Conservation (phyloP, 345 rosid species). For the Turnera subulata region DNA sequence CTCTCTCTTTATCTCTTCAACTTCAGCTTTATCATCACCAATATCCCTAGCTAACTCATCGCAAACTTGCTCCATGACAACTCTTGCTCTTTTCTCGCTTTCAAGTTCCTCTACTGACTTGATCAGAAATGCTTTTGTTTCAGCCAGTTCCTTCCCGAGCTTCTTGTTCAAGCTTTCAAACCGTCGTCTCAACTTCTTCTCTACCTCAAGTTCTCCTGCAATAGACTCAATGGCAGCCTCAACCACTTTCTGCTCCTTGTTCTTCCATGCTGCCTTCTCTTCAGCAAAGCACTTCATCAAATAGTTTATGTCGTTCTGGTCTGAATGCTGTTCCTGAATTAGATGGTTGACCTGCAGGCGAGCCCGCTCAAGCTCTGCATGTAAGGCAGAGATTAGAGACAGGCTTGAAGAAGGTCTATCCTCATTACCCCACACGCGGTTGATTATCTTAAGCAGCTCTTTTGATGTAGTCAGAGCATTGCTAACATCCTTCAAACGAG, state of each 20-base stretch:
- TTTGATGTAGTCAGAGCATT: slow-evolving; percentile 93
- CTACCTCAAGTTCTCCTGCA: slow-evolving; percentile 85
- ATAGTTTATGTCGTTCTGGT: slow-evolving; percentile 68
- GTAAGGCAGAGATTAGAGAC: slow-evolving; percentile 92
- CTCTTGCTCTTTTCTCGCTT: slow-evolving; percentile 78
- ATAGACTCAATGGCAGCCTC: slow-evolving; percentile 92
- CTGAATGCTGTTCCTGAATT: slow-evolving; percentile 73
- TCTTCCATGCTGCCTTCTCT: slow-evolving; percentile 92
- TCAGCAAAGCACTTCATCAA: slow-evolving; percentile 88
- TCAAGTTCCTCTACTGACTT: slow-evolving; percentile 76
- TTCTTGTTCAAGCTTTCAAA: slow-evolving; percentile 93
- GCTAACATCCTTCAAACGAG: slow-evolving; percentile 80
- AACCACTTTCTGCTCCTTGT: slow-evolving; percentile 77
- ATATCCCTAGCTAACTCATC: slow-evolving; percentile 73
- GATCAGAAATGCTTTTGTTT: slow-evolving; percentile 63
- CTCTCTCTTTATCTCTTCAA: slow-evolving; percentile 61
- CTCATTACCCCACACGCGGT: slow-evolving; percentile 89
- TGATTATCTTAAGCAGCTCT: slow-evolving; percentile 84
- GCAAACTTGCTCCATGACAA: slow-evolving; percentile 72
- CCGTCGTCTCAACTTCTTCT: slow-evolving; percentile 76
- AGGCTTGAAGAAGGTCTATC: slow-evolving; percentile 85
- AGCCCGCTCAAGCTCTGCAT: slow-evolving; percentile 95
- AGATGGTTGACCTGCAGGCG: slow-evolving; percentile 83
- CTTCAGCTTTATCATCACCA: slow-evolving; percentile 57
- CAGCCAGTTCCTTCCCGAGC: slow-evolving; percentile 74